Percentiles rank a stretch among this genome's conserved stretches.
phyloP scores from a whole-genome alignment of 805 yeast genomes.

The Sugiyamaella valdiviana region DNA sequence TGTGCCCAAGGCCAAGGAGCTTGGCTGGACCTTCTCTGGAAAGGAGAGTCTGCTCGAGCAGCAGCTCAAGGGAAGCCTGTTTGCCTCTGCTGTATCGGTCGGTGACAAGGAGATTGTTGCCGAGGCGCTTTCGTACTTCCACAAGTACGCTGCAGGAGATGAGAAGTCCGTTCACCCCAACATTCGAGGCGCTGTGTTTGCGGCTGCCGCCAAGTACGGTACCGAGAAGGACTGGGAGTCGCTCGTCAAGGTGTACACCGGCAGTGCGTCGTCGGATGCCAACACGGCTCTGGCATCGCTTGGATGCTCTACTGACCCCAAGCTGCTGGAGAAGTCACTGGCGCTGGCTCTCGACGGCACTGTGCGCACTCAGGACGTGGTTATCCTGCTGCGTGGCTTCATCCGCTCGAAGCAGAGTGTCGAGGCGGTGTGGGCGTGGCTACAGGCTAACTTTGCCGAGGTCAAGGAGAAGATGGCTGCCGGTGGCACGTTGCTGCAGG shows the following conservation, averaged over 20 bases:
- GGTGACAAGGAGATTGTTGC: slow-evolving; percentile 32
- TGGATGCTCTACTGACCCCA: slow-evolving; percentile 53
- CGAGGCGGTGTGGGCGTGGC: slow-evolving; percentile 68
- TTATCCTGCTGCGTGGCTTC: slow-evolving; percentile 71
- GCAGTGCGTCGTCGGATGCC: slow-evolving; percentile 57
- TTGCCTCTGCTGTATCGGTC: slow-evolving; percentile 30
- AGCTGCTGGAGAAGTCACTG: slow-evolving; percentile 51
- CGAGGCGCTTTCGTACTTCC: slow-evolving; percentile 40
- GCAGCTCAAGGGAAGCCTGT: slow-evolving; percentile 58
- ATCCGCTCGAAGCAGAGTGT: slow-evolving; percentile 58
- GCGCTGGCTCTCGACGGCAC: slow-evolving; percentile 51
- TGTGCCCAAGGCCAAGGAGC: slow-evolving; percentile 43
- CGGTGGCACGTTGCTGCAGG: slow-evolving; percentile 69
- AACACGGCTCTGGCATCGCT: slow-evolving; percentile 61
- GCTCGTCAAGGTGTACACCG: slow-evolving; percentile 52
- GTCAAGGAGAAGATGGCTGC: slow-evolving; percentile 68
- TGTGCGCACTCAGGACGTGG: slow-evolving; percentile 62
- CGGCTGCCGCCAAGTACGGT: slow-evolving; percentile 60
- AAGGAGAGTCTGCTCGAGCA: slow-evolving; percentile 47
- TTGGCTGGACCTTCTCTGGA: slow-evolving; percentile 61
- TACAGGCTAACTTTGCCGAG: slow-evolving; percentile 61
- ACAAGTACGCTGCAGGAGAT: slow-evolving; percentile 54
- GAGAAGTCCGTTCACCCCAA: slow-evolving; percentile 67
- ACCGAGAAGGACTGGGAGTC: slow-evolving; percentile 56
- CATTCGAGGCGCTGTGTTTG: slow-evolving; percentile 60